Evolutionary conservation across 805 yeast species (phyloP).

Genomic region (Phaffomyces antillensis): DNA sequence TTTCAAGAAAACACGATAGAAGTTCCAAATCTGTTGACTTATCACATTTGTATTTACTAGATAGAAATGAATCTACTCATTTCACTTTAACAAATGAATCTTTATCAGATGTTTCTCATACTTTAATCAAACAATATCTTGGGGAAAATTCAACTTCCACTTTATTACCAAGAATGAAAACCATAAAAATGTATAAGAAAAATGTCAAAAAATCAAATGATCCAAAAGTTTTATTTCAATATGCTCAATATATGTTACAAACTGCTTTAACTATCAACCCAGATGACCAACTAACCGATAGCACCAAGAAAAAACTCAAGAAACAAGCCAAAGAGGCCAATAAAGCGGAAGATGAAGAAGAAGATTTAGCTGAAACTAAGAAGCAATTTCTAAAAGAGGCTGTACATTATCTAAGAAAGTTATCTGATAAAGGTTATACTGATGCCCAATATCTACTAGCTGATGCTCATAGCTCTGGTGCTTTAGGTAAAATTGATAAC

Average conservation of each 20-base stretch:
- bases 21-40: conserved; percentile 33
- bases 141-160: conserved; percentile 40
- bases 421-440: conserved; percentile 72
- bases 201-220: conserved; percentile 83
- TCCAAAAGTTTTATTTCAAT: conserved; percentile 80
- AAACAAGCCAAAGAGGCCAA: too few species aligned
- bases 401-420: conserved; percentile 53
- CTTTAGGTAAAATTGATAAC: conserved; percentile 71
- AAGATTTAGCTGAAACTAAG: conserved; percentile 30
- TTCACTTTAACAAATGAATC: conserved; percentile 32
- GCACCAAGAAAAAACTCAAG: conserved; percentile 3
- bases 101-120: conserved; percentile 46
- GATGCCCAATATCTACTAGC: conserved; percentile 91
- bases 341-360: conserved; percentile 22
- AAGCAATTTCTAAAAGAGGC: conserved; percentile 72
- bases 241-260: conserved; percentile 84
- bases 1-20: conserved; percentile 13
- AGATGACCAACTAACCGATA: neutral
- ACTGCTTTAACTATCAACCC: conserved; percentile 62
- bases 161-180: conserved; percentile 68
- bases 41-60: conserved; percentile 33
- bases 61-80: conserved; percentile 26
- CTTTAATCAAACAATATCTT: conserved; percentile 42
- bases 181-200: conserved; percentile 79
- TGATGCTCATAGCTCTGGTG: conserved; percentile 85